A percentile compares a stretch with the other conserved stretches of the same genome.
These are phyloP conservation scores for Aspergillus caelatus DNA, from an alignment of 2,329 filamentous ascomycete species.

Conservation along the genomic window DNA sequence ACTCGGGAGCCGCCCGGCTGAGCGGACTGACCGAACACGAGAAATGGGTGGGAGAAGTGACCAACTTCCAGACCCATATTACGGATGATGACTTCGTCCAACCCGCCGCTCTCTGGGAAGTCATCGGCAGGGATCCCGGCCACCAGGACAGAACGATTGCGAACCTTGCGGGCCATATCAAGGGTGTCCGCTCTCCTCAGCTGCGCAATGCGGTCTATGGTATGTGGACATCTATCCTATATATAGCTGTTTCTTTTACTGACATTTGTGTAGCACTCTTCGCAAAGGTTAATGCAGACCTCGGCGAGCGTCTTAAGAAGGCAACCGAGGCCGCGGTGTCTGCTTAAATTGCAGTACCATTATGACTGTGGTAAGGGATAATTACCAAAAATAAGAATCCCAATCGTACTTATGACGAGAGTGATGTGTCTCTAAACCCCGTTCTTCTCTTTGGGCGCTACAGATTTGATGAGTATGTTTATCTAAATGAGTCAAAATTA, in stretches of 20 bases:
- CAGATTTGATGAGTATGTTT: not conserved
- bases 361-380: not conserved
- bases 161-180: conserved; percentile 28
- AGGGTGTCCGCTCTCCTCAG: conserved; percentile 21
- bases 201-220: conserved; percentile 33
- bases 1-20: conserved; percentile 12
- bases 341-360: not conserved
- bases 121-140: conserved; percentile 34
- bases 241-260: not conserved
- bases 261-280: conserved; percentile 4
- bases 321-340: conserved; percentile 8
- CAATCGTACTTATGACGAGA: not conserved
- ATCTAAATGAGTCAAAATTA: not conserved
- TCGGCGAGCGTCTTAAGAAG: conserved; percentile 5
- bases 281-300: conserved; percentile 1
- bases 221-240: conserved; percentile 17
- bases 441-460: not conserved
- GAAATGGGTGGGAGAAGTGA: conserved; percentile 32
- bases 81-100: conserved; percentile 34
- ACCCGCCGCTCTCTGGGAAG: conserved; percentile 33
- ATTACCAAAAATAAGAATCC: not conserved
- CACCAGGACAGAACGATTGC: conserved; percentile 36
- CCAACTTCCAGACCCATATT: conserved; percentile 23
- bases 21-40: conserved; percentile 32
- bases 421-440: not conserved